A percentile compares a stretch with the other conserved stretches of the same genome.
These are phyloP conservation scores for Spizellomyces sp. DNA, from an alignment of 192 early-diverging fungal genomes.

Conservation along the genomic window DNA sequence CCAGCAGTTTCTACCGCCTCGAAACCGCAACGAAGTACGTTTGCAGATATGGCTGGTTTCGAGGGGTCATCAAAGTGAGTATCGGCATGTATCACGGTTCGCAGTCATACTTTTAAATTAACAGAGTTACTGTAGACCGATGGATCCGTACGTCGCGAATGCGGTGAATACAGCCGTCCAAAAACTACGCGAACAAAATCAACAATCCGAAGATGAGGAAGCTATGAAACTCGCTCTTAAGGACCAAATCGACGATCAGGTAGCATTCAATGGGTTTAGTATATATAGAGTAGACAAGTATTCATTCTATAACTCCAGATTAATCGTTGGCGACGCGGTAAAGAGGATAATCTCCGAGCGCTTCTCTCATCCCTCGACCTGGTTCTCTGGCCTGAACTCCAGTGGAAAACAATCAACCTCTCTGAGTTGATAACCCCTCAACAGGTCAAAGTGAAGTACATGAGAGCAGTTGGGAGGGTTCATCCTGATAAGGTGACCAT, in stretches of 20 bases:
- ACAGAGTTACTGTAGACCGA: neutral
- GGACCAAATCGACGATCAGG: slow-evolving; percentile 77
- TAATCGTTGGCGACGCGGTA: slow-evolving; percentile 77
- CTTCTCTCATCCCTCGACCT: slow-evolving; percentile 78
- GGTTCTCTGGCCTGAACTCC: slow-evolving; percentile 75
- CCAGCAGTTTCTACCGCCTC: neutral
- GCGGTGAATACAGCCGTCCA: slow-evolving; percentile 64
- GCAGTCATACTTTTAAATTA: no score
- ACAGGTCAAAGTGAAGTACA: slow-evolving; percentile 91
- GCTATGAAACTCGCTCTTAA: slow-evolving; percentile 70
- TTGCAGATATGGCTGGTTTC: neutral
- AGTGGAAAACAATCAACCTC: slow-evolving; percentile 77
- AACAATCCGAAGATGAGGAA: slow-evolving; percentile 73
- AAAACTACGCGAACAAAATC: slow-evolving; percentile 73
- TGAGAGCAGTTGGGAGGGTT: slow-evolving; percentile 87
- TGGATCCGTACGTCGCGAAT: slow-evolving; percentile 12
- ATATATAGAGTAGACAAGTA: slow-evolving; percentile 1
- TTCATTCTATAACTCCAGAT: slow-evolving; percentile 34
- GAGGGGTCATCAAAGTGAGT: neutral
- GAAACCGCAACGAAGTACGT: neutral
- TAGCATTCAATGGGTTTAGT: slow-evolving; percentile 32
- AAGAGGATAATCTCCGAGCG: slow-evolving; percentile 89
- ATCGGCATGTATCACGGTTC: no score
- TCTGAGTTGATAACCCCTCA: slow-evolving; percentile 81
- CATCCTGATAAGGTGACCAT: slow-evolving; percentile 87